Evolutionary conservation across 192 early-diverging fungal species (phyloP), one percentile per base, ranked within the genome.

Genomic region (Linnemannia elongata): DNA sequence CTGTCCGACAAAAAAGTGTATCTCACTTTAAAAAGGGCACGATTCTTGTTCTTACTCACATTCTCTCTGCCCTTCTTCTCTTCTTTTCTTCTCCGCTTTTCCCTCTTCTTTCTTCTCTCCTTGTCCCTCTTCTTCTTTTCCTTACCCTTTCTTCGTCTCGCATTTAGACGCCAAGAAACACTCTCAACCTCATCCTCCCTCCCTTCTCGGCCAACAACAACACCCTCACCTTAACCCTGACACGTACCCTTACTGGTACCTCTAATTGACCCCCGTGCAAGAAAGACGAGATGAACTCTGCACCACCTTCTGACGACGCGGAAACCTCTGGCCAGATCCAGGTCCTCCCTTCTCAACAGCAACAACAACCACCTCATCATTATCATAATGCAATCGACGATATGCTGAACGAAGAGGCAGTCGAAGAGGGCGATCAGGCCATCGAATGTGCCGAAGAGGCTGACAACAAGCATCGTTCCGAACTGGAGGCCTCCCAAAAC

Each of bases 321-420:
- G 60, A 30, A 3, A 17, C 60, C 30, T 8, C 60, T 66, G 60
- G 35, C 60, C n/a, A 6, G 7, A 63, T 10, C 57, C 57, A 66
- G 30, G 30, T 33, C 30, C 55, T 27, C 24, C n/a, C 55, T 2
- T 30, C n/a, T 0, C 60, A 66, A 66, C 60, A 27, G 12, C 27
- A 66, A 27, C 60, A 66, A 39, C 38, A 39, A 39, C 38, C 38
- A 24, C 55, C 27, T 24, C 75, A 33, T 4, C 60, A 69, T 36
- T 45, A 20, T 1, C 78, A 66, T 20, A 47, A 15, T 75, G 73
- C 63, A 3, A 15, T 81, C 2, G 79, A 75, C 10, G 33, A 74
- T 45, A 75, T 81, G 73, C 17, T 81, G 79, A 69, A 75, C 33
- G n/a, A 22, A 35, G 79, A 81, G 2, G 41, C 41, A 1, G 73